Base-by-base conservation (phyloP, 140 eudicot species). In the Senecio squalidus region DNA sequence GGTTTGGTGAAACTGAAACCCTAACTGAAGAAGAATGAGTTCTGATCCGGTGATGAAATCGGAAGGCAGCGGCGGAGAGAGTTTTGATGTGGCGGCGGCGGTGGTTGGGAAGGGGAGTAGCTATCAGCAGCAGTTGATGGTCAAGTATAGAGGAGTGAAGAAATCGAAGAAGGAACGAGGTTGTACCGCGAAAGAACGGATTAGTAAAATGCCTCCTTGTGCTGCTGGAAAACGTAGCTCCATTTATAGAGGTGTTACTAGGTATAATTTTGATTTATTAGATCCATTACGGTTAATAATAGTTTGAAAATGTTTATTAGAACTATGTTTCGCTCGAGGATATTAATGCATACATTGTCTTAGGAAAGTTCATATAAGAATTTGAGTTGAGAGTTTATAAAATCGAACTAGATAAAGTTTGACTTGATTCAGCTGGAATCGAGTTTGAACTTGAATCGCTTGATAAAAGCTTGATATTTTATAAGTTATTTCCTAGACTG, bases 201-300 rank as follows among this genome's bases (percentile, higher is more conserved):
- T 92, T 73, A 92, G 99, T 70, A 87, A 83, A 68, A 92, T 92
- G 99, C 96, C 96, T 16, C 99, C 99, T 17, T 92, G 91, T 67
- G 87, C 96, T 29, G 98, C 98, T 38, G 98, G 98, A 29, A 92
- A 92, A 60, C 96, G 98, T 4, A 92, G 98, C 74, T 92, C 98
- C 66, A 84, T 92, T 60, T 92, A 92, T 72, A 82, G 98, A 15
- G 98, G 98, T 24, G 98, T 92, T 54, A 92, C 98, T 52, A 87
- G 98, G 98, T 92, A 62, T 31, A 38, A 7, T 8, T 3, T 7
- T 6, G 0, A 3, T 46, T 3, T 46, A 46, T 6, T 46, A 18
- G 8, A 44, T 16, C 16, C 1, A 45, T 45, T 20, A 25, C 16
- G 52, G 25, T 46, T 25, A 46, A 46, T 46, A 6, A 46, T 46